phyloP scores from a whole-genome alignment of 768 basidiomycete species.

The Strobilomyces echinocephalus region DNA sequence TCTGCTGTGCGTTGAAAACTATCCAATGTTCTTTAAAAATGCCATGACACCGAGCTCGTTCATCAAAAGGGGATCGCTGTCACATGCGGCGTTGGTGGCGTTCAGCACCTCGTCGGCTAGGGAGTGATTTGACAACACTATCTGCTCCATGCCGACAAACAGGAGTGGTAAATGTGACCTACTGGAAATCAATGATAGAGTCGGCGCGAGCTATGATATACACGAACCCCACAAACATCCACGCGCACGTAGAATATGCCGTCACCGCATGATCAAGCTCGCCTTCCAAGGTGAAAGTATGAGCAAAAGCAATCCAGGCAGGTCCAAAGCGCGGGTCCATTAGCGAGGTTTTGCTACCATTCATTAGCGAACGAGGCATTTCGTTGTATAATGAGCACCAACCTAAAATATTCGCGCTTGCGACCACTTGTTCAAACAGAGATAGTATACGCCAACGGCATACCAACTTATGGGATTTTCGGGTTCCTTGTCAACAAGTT shows the following conservation, averaged over 20 bases:
- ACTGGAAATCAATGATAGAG: conserved; percentile 9
- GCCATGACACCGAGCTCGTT: conserved; percentile 95
- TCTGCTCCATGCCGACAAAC: conserved; percentile 98
- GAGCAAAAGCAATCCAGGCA: conserved; percentile 97
- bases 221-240: conserved; percentile 88
- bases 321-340: conserved; percentile 97
- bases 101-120: conserved; percentile 86
- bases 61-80: conserved; percentile 80
- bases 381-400: conserved; percentile 10
- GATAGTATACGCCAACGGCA: conserved; percentile 96
- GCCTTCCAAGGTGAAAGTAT: conserved; percentile 94
- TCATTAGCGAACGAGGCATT: conserved; percentile 5
- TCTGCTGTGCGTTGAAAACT: conserved; percentile 72
- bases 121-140: conserved; percentile 74
- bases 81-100: conserved; percentile 77
- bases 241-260: conserved; percentile 93
- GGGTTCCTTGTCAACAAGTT: conserved; percentile 91
- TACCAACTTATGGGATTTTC: conserved; percentile 96
- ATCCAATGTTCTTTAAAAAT: conserved; percentile 39
- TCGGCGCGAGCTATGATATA: background rate
- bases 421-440: conserved; percentile 78
- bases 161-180: conserved; percentile 92
- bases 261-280: conserved; percentile 99
- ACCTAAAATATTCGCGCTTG: conserved; percentile 97
- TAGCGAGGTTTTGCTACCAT: conserved; percentile 81